Evolutionary conservation across 1,284 basidiomycete genomes (phyloP).

Genomic region (Puccinia hordei): DNA sequence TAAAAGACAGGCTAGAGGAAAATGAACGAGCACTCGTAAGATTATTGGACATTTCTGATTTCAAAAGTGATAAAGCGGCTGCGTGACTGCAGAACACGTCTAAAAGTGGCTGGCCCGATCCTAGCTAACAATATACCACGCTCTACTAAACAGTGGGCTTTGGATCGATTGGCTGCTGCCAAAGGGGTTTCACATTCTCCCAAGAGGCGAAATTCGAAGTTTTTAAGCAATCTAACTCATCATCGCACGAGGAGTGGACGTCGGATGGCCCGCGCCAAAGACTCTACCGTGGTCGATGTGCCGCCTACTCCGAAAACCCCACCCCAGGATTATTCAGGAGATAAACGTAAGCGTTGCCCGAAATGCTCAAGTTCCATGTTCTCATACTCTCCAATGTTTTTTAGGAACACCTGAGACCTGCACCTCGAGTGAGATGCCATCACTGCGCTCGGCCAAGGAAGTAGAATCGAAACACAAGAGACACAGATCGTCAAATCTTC

Average conservation of each 20-base stretch:
- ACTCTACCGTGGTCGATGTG: slow-evolving; percentile 23
- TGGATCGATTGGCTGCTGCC: slow-evolving; percentile 52
- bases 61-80: background rate
- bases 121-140: background rate
- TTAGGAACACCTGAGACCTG: slow-evolving; percentile 1
- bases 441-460: background rate
- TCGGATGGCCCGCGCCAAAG: background rate
- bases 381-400: background rate
- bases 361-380: background rate
- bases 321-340: background rate
- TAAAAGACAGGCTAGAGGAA: slow-evolving; percentile 39
- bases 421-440: background rate
- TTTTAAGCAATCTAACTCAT: slow-evolving; percentile 11
- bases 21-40: slow-evolving; percentile 43
- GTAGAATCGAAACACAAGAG: slow-evolving; percentile 49
- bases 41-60: background rate
- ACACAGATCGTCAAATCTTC: slow-evolving; percentile 10
- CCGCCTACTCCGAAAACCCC: slow-evolving; percentile 27
- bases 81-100: background rate
- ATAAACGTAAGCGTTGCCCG: background rate
- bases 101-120: background rate
- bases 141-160: slow-evolving; percentile 48
- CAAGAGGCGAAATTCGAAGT: slow-evolving; percentile 37
- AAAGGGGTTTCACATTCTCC: slow-evolving; percentile 33
- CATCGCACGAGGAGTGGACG: slow-evolving; percentile 1